Evolutionary conservation across 768 basidiomycete species (phyloP), one percentile per base, ranked within the genome.

Genomic region (Pisolithus albus): DNA sequence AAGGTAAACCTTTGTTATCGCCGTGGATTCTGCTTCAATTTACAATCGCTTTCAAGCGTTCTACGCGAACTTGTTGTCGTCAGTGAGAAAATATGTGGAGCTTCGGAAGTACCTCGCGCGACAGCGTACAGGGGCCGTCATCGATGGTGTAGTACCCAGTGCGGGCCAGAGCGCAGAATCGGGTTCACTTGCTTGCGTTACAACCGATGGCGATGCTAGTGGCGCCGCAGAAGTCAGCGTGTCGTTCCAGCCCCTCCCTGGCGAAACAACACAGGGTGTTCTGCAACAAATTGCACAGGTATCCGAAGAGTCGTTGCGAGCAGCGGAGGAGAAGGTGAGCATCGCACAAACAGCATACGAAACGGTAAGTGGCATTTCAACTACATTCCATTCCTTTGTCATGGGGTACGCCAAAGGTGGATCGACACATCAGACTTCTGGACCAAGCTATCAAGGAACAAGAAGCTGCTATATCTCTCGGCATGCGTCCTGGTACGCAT

Each of bases 241-340:
- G 13, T 9, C 38, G 26, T 46, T 53, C 15, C 51, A 51, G 11
- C 48, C 55, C 36, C 67, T 67, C 45, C 53, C 56, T 11, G 63
- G 70, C 37, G 59, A 65, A 43, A 72, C 75, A 18, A 75, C 77
- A 7, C 73, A 77, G 18, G 71, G 74, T 50, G 63, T 84, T 54
- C 72, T 89, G 24, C 71, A 79, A 18, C 72, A 75, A 45, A 76
- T 89, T 47, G 81, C 83, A 3, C 74, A 74, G 55, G 64, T 83
- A 7, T 71, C 77, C 11, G 84, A 85, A 59, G 81, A 84, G 54
- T 64, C 80, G 1, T 65, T 84, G 9, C 77, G 80, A 4, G 76
- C 81, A 4, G 79, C 82, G 10, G 84, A 88, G 54, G 89, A 92
- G 64, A 91, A 91, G 62, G 77, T 86, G 28, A 87, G 82, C 56